Evolutionary conservation across 2,329 filamentous ascomycete species (phyloP).

Genomic region (Scedosporium boydii): DNA sequence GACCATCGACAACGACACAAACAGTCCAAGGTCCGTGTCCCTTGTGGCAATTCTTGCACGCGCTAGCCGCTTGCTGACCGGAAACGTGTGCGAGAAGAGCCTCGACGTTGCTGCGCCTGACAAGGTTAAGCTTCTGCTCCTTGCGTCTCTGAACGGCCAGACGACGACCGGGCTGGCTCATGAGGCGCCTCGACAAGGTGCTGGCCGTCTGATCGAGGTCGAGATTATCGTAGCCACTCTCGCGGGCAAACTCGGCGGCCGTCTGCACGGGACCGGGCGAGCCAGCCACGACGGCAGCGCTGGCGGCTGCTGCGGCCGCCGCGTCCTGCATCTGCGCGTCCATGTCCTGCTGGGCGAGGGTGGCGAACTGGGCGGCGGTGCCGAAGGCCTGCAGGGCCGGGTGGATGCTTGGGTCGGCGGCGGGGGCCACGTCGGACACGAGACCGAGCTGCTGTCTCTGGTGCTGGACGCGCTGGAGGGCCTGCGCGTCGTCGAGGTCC

Average conservation of each 20-base stretch:
- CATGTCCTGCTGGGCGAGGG: slow-evolving; percentile 11
- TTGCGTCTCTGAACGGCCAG: slow-evolving; percentile 42
- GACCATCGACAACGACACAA: slow-evolving; percentile 49
- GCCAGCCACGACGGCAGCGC: slow-evolving; percentile 6
- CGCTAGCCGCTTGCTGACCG: slow-evolving; percentile 34
- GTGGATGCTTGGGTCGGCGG: slow-evolving; percentile 14
- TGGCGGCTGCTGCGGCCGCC: slow-evolving; percentile 5
- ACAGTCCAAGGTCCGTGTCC: slow-evolving; percentile 49
- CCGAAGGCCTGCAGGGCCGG: slow-evolving; percentile 17
- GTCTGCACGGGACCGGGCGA: slow-evolving; percentile 15
- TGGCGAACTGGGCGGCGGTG: slow-evolving; percentile 5
- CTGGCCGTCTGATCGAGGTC: slow-evolving; percentile 34
- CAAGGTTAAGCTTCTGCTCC: slow-evolving; percentile 45
- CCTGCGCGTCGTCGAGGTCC: slow-evolving; percentile 8
- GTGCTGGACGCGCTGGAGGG: slow-evolving; percentile 10
- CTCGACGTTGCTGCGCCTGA: slow-evolving; percentile 50
- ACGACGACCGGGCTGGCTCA: slow-evolving; percentile 36
- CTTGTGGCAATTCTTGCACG: slow-evolving; percentile 52
- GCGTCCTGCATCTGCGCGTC: slow-evolving; percentile 14
- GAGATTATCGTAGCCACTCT: slow-evolving; percentile 36
- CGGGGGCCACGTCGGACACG: slow-evolving; percentile 22
- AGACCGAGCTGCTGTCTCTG: slow-evolving; percentile 16
- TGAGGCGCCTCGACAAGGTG: slow-evolving; percentile 44
- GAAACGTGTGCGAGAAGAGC: slow-evolving; percentile 49
- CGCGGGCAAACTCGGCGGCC: slow-evolving; percentile 36